These are phyloP conservation scores for Schoenoplectus triqueter DNA, from an alignment of 202 grass and related monocot genomes.

Conservation along the genomic window DNA sequence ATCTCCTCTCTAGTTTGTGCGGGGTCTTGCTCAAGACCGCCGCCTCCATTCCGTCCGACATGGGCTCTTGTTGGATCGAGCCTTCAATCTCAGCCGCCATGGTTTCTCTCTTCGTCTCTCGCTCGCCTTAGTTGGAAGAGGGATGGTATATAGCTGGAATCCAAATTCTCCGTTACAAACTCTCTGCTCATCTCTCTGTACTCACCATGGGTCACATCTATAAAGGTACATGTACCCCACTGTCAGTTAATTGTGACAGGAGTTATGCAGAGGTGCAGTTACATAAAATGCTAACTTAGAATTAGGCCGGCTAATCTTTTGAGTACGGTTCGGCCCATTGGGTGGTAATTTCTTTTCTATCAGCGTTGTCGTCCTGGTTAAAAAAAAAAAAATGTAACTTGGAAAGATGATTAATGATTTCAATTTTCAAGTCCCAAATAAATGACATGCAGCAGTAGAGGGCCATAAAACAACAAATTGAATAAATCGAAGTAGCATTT, in stretches of 20 bases:
- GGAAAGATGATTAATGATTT: background rate
- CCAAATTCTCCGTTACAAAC: background rate
- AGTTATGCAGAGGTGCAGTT: background rate
- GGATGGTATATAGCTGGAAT: background rate
- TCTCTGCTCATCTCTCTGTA: background rate
- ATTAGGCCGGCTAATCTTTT: background rate
- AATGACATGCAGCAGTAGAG: background rate
- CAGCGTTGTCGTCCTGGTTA: too few relatives aligned
- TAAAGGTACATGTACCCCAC: background rate
- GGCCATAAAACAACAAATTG: background rate
- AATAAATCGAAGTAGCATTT: background rate
- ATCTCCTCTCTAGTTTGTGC: conserved; percentile 80
- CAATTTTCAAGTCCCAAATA: background rate
- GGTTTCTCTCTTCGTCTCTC: background rate
- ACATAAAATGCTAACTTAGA: background rate
- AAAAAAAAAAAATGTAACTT: background rate
- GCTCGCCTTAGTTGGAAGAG: too few relatives aligned
- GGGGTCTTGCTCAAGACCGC: conserved; percentile 38
- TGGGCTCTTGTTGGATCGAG: background rate
- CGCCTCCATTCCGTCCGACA: conserved; percentile 26
- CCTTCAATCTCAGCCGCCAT: conserved; percentile 42
- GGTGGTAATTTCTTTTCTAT: background rate
- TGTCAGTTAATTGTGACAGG: background rate
- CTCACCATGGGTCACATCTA: too few relatives aligned
- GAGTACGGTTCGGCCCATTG: background rate